These are phyloP conservation scores for Colletotrichum endophyticum DNA, from an alignment of 2,329 filamentous ascomycete genomes.

Conservation along the genomic window DNA sequence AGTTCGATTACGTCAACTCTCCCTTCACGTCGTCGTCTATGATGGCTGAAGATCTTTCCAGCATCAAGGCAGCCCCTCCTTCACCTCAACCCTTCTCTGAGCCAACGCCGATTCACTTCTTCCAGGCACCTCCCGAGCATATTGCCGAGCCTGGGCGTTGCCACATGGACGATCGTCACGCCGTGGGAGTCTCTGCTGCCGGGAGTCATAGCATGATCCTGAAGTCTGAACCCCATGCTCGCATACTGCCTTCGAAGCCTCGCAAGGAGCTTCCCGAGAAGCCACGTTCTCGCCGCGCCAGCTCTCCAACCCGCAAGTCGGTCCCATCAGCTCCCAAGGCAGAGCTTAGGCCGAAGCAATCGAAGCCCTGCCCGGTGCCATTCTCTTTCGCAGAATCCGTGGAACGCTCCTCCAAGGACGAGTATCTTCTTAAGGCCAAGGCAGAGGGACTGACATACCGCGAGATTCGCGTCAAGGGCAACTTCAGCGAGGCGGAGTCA, in stretches of 20 bases:
- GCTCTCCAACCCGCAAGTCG: background rate
- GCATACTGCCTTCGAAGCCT: background rate
- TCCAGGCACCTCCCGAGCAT: background rate
- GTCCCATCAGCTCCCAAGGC: background rate
- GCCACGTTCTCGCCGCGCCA: background rate
- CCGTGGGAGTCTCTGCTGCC: background rate
- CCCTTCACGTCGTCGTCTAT: constrained; percentile 1
- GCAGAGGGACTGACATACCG: constrained; percentile 65
- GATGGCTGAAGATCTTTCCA: background rate
- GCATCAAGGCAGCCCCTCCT: background rate
- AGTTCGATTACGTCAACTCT: constrained; percentile 10
- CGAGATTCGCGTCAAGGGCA: constrained; percentile 61
- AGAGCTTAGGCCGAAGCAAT: constrained; percentile 1
- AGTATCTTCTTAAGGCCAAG: constrained; percentile 60
- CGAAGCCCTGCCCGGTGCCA: background rate
- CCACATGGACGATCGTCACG: background rate
- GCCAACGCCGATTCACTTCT: background rate
- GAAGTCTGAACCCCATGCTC: background rate
- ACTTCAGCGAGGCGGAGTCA: constrained; percentile 70
- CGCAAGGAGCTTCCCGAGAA: constrained; percentile 15
- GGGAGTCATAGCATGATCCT: background rate
- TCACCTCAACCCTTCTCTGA: constrained; percentile 10
- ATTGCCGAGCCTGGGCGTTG: background rate
- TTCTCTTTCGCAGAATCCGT: background rate
- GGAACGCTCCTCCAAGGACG: constrained; percentile 38